Evolutionary conservation across 768 basidiomycete genomes (phyloP), one percentile per base, ranked within the genome.

Genomic region (Russula vinacea): DNA sequence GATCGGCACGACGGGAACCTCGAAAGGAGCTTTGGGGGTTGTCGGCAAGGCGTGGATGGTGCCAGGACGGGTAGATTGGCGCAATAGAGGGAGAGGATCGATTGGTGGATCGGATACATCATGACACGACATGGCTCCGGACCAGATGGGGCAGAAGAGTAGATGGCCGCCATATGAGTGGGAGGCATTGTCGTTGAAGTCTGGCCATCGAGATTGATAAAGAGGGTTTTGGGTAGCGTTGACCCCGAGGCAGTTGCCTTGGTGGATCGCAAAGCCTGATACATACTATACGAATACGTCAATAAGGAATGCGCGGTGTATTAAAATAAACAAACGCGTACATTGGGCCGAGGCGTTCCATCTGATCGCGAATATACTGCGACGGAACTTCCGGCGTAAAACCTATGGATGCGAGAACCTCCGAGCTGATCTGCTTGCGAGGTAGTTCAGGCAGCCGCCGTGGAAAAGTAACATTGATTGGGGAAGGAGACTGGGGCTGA

Each of bases 71-170:
- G 84, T 7, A 92, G 79, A 49, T 81, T 78, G 19, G 89, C 76
- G 72, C 88, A 92, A 70, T 89, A 80, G 0, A 86, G 78, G 8
- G 86, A 86, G 59, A 92, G 79, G 49, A 92, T 78, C 57, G 90
- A 74, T 39, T 84, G 83, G 74, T 93, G 90, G 13, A 84, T 80
- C 5, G 91, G 86, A 67, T 82, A 86, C 58, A 92, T 53, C 33
- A 54, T 64, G 19, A 69, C 62, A 3, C 62, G 56, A 9, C 60
- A 59, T n/a, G 53, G 53, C 22, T 59, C 58, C 42, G 59, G 39
- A 11, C 33, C 29, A 24, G 68, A 55, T 5, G 68, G 55, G 1
- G 60, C 56, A 42, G 65, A 65, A 0, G 68, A 68, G 40, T 64
- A 69, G 29, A 69, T 67, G 33, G 68, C 68, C 8, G 40, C 56